phyloP scores from a whole-genome alignment of 2,329 filamentous ascomycete species.

The Penicillium sp. region DNA sequence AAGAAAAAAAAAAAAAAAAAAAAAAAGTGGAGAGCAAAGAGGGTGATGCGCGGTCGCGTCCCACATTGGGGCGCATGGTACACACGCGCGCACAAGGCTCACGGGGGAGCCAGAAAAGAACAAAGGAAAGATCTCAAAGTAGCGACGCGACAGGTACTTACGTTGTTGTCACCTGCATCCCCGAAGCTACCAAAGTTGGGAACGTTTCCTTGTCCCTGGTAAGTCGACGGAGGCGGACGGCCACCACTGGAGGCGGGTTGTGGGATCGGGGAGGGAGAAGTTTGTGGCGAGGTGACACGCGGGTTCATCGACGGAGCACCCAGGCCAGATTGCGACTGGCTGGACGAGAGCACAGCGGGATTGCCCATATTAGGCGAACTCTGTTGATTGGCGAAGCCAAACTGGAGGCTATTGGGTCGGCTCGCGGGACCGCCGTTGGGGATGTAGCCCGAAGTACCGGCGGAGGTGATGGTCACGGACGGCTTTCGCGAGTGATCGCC shows the following conservation, averaged over 20 bases:
- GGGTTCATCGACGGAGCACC: constrained; percentile 55
- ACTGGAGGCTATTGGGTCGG: constrained; percentile 61
- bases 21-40: constrained; percentile 5
- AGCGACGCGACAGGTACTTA: constrained; percentile 46
- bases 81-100: too few relatives aligned
- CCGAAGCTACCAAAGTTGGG: constrained; percentile 77
- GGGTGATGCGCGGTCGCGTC: constrained; percentile 3
- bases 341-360: constrained; percentile 46
- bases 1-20: constrained; percentile 18
- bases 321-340: constrained; percentile 38
- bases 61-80: not conserved
- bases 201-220: constrained; percentile 64
- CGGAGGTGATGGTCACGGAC: constrained; percentile 85
- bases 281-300: constrained; percentile 73
- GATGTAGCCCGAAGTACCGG: constrained; percentile 67
- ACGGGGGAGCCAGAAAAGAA: not conserved
- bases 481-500: constrained; percentile 75
- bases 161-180: constrained; percentile 61
- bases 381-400: constrained; percentile 67
- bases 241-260: constrained; percentile 78
- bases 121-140: not conserved
- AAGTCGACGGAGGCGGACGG: constrained; percentile 71
- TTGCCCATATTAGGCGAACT: constrained; percentile 58
- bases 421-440: constrained; percentile 67
- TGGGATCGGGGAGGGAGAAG: constrained; percentile 89